phyloP scores from a whole-genome alignment of 1,284 basidiomycete species.

The Trichosporon faecale region DNA sequence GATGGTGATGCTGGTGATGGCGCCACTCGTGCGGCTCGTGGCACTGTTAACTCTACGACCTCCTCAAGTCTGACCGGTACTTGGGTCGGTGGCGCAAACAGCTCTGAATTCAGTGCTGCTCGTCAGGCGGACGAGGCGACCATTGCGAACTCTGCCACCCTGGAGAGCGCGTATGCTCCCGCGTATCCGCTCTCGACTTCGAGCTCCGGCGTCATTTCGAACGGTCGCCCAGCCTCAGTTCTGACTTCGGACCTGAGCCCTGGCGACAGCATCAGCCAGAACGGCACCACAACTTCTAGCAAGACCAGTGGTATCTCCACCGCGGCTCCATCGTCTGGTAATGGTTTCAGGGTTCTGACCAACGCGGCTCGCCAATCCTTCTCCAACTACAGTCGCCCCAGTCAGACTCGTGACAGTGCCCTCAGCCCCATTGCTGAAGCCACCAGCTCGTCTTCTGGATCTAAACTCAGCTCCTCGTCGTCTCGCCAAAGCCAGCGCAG shows the following conservation, averaged over 20 bases:
- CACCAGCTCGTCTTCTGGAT: background rate
- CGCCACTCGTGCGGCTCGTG: too few relatives aligned
- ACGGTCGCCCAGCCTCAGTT: background rate
- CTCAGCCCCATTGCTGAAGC: background rate
- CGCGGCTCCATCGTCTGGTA: background rate
- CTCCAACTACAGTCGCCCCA: background rate
- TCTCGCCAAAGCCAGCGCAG: too few relatives aligned
- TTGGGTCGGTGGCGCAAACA: background rate
- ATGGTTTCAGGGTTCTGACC: background rate
- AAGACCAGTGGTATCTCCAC: background rate
- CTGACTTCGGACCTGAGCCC: background rate
- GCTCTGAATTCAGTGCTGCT: too few relatives aligned
- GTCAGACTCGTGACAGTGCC: background rate
- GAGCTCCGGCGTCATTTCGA: too few relatives aligned
- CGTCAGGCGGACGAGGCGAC: too few relatives aligned
- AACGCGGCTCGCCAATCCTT: background rate
- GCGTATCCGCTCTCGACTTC: too few relatives aligned
- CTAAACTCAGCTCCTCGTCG: too few relatives aligned
- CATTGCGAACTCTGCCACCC: too few relatives aligned
- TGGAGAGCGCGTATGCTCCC: too few relatives aligned
- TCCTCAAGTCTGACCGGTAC: background rate
- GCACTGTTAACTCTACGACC: background rate
- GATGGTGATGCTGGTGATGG: too few relatives aligned
- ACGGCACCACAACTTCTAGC: background rate
- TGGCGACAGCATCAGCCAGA: background rate